These are phyloP conservation scores for Annulohypoxylon maeteangense DNA, from an alignment of 495 filamentous ascomycete species.

Conservation along the genomic window DNA sequence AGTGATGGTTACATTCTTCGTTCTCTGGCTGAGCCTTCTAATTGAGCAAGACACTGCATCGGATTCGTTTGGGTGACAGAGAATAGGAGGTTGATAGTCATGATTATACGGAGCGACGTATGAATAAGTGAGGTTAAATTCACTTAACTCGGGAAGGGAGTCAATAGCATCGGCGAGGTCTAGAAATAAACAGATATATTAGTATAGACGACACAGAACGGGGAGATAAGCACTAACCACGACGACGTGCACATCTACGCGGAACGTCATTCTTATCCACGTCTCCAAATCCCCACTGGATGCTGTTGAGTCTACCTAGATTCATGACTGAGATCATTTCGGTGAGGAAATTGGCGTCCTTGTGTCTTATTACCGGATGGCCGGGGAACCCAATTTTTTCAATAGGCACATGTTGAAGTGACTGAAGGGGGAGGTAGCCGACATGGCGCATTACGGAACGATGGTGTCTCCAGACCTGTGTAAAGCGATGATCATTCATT, in stretches of 20 bases:
- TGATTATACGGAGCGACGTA: background rate
- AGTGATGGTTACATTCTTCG: background rate
- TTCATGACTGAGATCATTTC: background rate
- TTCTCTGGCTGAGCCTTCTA: background rate
- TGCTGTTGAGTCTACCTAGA: background rate
- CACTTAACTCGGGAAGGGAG: background rate
- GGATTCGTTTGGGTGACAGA: background rate
- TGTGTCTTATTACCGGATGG: too few relatives aligned
- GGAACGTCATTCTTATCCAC: background rate
- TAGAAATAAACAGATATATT: background rate
- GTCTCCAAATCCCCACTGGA: background rate
- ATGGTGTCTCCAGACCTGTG: background rate
- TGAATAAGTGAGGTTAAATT: background rate
- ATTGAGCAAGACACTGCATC: background rate
- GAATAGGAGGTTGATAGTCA: background rate
- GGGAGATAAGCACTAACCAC: background rate
- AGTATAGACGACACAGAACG: background rate
- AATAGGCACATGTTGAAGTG: background rate
- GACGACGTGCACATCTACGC: background rate
- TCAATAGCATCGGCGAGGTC: background rate
- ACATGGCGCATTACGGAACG: background rate
- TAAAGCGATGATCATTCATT: too few relatives aligned
- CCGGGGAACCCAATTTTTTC: background rate
- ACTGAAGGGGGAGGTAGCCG: background rate
- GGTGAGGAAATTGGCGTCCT: background rate